phyloP scores from a whole-genome alignment of 2,329 filamentous ascomycete genomes.

The Fusarium longipes region DNA sequence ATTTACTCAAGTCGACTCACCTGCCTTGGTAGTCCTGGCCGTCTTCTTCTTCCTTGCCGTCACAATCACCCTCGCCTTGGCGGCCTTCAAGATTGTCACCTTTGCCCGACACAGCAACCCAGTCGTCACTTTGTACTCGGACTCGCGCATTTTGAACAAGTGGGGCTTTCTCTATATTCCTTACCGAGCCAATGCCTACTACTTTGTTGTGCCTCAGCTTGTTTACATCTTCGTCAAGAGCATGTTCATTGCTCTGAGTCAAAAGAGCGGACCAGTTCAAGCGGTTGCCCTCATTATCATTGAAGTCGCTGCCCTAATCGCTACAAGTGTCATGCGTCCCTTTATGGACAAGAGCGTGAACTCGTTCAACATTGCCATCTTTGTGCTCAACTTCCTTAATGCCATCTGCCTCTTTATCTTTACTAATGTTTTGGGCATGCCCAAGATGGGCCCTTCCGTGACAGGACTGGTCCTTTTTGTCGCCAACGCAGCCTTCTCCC shows the following conservation, averaged over 20 bases:
- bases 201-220: constrained; percentile 86
- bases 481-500: constrained; percentile 83
- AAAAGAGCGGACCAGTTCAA: constrained; percentile 77
- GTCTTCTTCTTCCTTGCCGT: constrained; percentile 89
- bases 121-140: constrained; percentile 94
- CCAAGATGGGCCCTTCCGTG: constrained; percentile 83
- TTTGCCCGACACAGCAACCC: constrained; percentile 96
- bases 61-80: constrained; percentile 80
- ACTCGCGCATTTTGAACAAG: constrained; percentile 90
- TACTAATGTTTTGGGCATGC: constrained; percentile 85
- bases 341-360: constrained; percentile 99
- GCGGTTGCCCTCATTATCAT: constrained; percentile 85
- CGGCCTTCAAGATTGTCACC: constrained; percentile 87
- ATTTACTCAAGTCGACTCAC: constrained; percentile 84
- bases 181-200: constrained; percentile 94
- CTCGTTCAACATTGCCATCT: constrained; percentile 93
- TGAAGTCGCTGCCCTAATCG: constrained; percentile 81
- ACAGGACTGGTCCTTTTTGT: constrained; percentile 92
- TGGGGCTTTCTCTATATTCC: constrained; percentile 98
- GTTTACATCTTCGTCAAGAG: constrained; percentile 84
- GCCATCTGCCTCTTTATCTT: constrained; percentile 90
- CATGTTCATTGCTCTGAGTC: constrained; percentile 86
- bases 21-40: constrained; percentile 85
- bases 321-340: constrained; percentile 80
- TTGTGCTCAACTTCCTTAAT: constrained; percentile 89